These are phyloP conservation scores for Apophysomyces ossiformis DNA, from an alignment of 371 early-diverging fungal species.

Conservation along the genomic window DNA sequence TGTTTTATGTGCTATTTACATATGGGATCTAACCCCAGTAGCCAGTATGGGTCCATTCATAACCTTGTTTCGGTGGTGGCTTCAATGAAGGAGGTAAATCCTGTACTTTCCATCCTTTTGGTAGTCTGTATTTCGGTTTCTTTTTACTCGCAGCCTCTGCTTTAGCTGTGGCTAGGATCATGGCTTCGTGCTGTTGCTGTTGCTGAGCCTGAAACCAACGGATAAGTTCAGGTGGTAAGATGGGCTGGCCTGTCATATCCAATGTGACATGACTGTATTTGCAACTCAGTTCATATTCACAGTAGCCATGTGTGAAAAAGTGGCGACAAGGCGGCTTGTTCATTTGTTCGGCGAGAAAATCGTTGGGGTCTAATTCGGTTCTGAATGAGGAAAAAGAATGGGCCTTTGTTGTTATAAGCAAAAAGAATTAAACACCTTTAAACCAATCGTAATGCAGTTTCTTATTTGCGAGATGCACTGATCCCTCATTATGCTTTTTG, in stretches of 20 bases:
- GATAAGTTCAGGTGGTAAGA: slow-evolving; percentile 30
- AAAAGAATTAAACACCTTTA: slow-evolving; percentile 32
- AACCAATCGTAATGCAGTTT: slow-evolving; percentile 50
- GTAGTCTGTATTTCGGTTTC: slow-evolving; percentile 31
- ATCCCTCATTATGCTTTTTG: slow-evolving; percentile 44
- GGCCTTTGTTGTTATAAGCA: neutral
- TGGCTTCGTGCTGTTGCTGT: slow-evolving; percentile 3
- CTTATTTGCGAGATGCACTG: slow-evolving; percentile 37
- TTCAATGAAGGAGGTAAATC: slow-evolving; percentile 46
- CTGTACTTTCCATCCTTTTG: slow-evolving; percentile 46
- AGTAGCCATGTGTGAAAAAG: slow-evolving; percentile 31
- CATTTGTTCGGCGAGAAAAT: slow-evolving; percentile 37
- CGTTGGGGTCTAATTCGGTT: slow-evolving; percentile 29
- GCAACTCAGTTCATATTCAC: slow-evolving; percentile 43
- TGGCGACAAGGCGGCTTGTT: slow-evolving; percentile 45
- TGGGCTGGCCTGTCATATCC: slow-evolving; percentile 11
- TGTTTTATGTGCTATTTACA: neutral
- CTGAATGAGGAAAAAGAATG: neutral
- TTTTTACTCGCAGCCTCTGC: neutral
- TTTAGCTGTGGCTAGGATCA: slow-evolving; percentile 9
- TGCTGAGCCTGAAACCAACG: slow-evolving; percentile 36
- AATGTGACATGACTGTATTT: slow-evolving; percentile 41
- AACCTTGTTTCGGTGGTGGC: slow-evolving; percentile 40
- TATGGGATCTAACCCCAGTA: slow-evolving; percentile 30
- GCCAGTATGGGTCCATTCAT: slow-evolving; percentile 35